Conservation (phyloP, 345 rosid species). For the Eucalyptus erythrocorys region DNA sequence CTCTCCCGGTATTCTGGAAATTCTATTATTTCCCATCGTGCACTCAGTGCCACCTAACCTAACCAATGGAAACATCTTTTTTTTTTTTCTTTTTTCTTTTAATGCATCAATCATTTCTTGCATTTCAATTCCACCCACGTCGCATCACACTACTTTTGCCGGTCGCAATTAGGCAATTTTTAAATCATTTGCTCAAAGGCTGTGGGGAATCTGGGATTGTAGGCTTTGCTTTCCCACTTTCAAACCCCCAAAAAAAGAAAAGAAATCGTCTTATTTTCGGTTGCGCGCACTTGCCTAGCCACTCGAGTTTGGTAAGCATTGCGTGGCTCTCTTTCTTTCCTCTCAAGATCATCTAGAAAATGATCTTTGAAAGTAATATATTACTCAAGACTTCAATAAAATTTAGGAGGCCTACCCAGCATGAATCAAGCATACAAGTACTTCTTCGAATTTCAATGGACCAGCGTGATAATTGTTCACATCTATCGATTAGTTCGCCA, state of each 20-base stretch:
- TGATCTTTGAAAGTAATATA: neutral
- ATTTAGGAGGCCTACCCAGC: neutral
- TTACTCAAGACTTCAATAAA: neutral
- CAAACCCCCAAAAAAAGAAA: neutral
- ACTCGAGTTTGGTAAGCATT: neutral
- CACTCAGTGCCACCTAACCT: neutral
- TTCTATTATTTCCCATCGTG: neutral
- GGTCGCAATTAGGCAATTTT: neutral
- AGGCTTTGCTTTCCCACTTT: neutral
- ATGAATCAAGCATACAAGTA: neutral
- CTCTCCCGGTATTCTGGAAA: neutral
- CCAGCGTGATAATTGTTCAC: neutral
- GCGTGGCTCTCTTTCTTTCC: neutral
- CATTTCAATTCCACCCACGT: neutral
- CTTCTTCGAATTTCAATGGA: neutral
- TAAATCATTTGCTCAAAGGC: neutral
- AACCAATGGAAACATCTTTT: neutral
- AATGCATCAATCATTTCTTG: neutral
- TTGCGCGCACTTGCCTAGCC: neutral
- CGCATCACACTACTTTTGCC: neutral
- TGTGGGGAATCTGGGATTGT: neutral
- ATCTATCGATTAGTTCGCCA: neutral
- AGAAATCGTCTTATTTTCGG: neutral
- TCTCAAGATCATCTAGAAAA: neutral
- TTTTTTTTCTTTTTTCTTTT: no score